Base-by-base conservation (phyloP, 208 protist genomes). In the Crithidia expoeki region DNA sequence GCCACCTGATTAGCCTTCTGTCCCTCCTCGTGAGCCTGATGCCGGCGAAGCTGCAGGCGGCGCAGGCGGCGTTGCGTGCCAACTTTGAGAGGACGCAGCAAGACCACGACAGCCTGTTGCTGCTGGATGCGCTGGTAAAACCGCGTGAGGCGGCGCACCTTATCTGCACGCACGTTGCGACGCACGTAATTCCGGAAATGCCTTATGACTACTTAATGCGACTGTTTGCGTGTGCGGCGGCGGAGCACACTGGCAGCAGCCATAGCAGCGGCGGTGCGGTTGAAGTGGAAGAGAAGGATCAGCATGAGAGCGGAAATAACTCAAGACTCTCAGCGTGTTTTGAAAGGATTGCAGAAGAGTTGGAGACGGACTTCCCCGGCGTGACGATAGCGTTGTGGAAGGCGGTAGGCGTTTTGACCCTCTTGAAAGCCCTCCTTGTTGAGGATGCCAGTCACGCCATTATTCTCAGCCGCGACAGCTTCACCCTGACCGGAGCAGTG, bases 351-450 rank as follows among this genome's bases (percentile, higher is more conserved):
- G 66, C 60, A 17, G 51, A 38, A 17, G 56, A 23, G 40, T 49
- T 68, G 53, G 61, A 73, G 32, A 34, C 34, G 36, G 50, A 56
- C 12, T 61, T 67, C 25, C 30, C 55, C 21, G 46, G 53, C 25
- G 25, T 67, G 14, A 65, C 75, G 50, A 75, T 85, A 12, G 19
- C 63, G 2, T 23, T 92, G 28, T 94, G 89, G 89, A 66, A 64
- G 40, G 75, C 80, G 33, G 23, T 89, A 12, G 84, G 84, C 5
- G 86, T 81, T 40, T 58, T 92, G 28, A 87, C 86, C 46, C 61
- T 94, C 10, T 66, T 90, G n/a, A 86, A 88, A 52, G 17, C 79
- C 9, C 66, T 94, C 2, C 42, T 94, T 23, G 53, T 75, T 25
- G 83, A 86, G 27, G 71, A 68, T 33, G 51, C 62, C 52, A 46